Evolutionary conservation across 1,139 yeast species (phyloP).

Genomic region (Geotrichum histeridarum): DNA sequence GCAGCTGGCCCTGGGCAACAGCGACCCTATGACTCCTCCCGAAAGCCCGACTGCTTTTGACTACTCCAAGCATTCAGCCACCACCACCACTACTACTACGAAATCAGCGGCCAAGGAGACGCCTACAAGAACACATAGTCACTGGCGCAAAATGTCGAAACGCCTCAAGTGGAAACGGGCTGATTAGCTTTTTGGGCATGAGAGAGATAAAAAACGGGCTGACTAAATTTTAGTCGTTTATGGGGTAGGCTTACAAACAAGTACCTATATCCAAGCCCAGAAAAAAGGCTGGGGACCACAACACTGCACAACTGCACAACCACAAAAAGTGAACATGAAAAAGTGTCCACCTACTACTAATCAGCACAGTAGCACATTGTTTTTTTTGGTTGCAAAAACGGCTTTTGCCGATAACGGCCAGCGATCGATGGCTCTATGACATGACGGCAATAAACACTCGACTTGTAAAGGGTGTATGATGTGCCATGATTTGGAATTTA

Average conservation of each 20-base stretch:
- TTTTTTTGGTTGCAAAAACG: too few relatives aligned
- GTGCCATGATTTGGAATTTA: background rate
- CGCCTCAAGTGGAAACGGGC: slow-evolving; percentile 18
- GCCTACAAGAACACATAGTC: slow-evolving; percentile 3
- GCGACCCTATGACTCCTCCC: slow-evolving; percentile 17
- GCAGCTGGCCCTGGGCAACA: background rate
- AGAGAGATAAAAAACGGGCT: background rate
- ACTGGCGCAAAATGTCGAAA: slow-evolving; percentile 20
- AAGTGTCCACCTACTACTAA: too few relatives aligned
- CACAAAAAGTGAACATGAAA: too few relatives aligned
- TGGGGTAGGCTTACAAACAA: too few relatives aligned
- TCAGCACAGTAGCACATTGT: too few relatives aligned
- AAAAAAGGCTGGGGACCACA: too few relatives aligned
- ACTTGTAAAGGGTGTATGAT: too few relatives aligned
- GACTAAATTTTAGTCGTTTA: background rate
- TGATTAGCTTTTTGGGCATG: background rate
- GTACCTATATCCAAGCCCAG: too few relatives aligned
- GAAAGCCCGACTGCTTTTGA: slow-evolving; percentile 13
- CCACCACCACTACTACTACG: background rate
- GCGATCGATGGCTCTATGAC: too few relatives aligned
- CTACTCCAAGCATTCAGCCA: background rate
- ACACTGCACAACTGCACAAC: too few relatives aligned
- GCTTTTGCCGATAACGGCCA: too few relatives aligned
- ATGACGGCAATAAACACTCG: too few relatives aligned
- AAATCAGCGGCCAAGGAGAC: background rate